phyloP scores from a whole-genome alignment of 1,284 basidiomycete genomes.

The Leccinum colubrinum region DNA sequence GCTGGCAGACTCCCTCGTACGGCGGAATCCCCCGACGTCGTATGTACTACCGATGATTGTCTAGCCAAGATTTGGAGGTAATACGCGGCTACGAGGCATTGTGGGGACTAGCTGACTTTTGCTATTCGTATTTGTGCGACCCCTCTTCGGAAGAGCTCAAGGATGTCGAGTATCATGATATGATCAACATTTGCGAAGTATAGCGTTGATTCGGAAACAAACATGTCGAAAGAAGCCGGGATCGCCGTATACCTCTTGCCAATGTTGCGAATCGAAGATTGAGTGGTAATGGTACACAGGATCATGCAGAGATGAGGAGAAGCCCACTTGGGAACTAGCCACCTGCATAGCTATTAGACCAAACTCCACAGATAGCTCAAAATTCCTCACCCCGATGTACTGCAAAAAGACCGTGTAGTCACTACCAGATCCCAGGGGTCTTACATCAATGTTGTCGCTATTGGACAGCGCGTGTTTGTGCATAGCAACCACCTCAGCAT shows the following conservation, averaged over 20 bases:
- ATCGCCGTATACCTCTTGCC: constrained; percentile 74
- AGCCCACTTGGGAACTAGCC: constrained; percentile 54
- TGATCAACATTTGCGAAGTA: not conserved
- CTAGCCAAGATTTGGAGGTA: too few species aligned
- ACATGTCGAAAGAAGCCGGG: constrained; percentile 70
- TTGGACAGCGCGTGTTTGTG: constrained; percentile 24
- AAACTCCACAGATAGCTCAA: not conserved
- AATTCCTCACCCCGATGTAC: constrained; percentile 43
- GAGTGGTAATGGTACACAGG: constrained; percentile 78
- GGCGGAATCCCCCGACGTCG: too few species aligned
- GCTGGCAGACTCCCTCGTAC: too few species aligned
- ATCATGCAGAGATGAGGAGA: constrained; percentile 46
- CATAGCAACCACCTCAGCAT: constrained; percentile 30
- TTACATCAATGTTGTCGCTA: constrained; percentile 34
- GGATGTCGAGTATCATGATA: not conserved
- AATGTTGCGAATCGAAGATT: constrained; percentile 71
- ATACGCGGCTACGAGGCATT: too few species aligned
- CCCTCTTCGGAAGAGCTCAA: too few species aligned
- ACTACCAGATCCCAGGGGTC: constrained; percentile 55
- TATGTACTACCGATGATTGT: too few species aligned
- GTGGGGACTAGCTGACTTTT: too few species aligned
- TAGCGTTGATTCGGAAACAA: constrained; percentile 15
- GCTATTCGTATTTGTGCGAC: too few species aligned
- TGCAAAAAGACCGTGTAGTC: constrained; percentile 77
- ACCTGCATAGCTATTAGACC: constrained; percentile 36